phyloP scores from a whole-genome alignment of 768 basidiomycete species.

The Macrocybe gigantea region DNA sequence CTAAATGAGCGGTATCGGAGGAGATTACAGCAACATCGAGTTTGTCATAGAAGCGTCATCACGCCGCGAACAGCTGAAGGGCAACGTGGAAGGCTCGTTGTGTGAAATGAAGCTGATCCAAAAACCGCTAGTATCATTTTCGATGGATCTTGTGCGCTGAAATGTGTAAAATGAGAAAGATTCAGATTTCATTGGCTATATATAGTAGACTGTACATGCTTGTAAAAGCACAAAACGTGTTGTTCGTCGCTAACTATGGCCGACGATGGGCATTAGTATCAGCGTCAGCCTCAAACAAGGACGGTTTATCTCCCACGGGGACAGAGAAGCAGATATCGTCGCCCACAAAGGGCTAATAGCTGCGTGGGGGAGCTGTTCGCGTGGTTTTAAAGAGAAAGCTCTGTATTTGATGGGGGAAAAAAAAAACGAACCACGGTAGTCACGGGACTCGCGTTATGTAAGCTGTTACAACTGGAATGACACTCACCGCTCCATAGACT shows the following conservation, averaged over 20 bases:
- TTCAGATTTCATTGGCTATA: too few relatives aligned
- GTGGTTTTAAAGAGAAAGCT: too few relatives aligned
- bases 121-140: background rate
- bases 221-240: background rate
- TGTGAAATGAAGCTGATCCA: background rate
- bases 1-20: constrained; percentile 50
- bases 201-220: background rate
- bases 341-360: constrained; percentile 13
- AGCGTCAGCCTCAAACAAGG: constrained; percentile 74
- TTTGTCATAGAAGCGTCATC: background rate
- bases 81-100: background rate
- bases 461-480: too few relatives aligned
- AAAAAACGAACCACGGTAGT: too few relatives aligned
- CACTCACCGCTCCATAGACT: background rate
- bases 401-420: background rate
- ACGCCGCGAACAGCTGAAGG: background rate
- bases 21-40: constrained; percentile 32
- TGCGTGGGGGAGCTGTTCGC: too few relatives aligned
- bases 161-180: too few relatives aligned
- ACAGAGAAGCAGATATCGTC: constrained; percentile 13
- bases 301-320: constrained; percentile 16
- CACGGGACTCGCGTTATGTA: too few relatives aligned
- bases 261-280: constrained; percentile 41
- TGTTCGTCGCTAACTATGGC: constrained; percentile 54
- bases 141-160: background rate